Conservation (phyloP, 2,329 filamentous ascomycete species). For the Xylaria sp. region DNA sequence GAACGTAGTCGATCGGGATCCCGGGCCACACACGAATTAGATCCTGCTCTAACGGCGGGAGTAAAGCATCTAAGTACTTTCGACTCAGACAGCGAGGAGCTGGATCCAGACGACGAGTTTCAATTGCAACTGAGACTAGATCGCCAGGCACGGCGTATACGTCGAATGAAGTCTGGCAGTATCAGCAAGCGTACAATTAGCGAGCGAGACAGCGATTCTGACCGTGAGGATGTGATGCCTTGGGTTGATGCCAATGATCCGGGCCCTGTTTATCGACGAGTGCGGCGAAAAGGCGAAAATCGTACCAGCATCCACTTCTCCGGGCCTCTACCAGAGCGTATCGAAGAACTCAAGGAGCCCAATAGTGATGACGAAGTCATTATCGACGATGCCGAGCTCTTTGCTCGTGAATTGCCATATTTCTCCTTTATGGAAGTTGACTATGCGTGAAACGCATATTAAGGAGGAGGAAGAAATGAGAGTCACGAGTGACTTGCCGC, state of each 20-base stretch:
- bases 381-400: constrained; percentile 47
- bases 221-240: constrained; percentile 49
- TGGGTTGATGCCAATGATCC: constrained; percentile 45
- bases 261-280: constrained; percentile 42
- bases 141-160: constrained; percentile 44
- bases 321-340: constrained; percentile 46
- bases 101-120: constrained; percentile 47
- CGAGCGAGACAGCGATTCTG: constrained; percentile 51
- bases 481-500: background rate
- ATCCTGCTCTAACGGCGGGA: constrained; percentile 45
- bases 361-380: constrained; percentile 50
- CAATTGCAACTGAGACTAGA: constrained; percentile 36
- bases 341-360: constrained; percentile 51
- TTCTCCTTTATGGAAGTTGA: constrained; percentile 52
- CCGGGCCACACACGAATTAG: constrained; percentile 45
- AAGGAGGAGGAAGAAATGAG: constrained; percentile 4
- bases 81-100: constrained; percentile 44
- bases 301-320: constrained; percentile 49
- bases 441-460: constrained; percentile 41
- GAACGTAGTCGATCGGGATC: constrained; percentile 46
- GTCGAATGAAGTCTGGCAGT: constrained; percentile 51
- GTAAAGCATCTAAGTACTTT: constrained; percentile 47
- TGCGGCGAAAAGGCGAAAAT: constrained; percentile 49
- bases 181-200: constrained; percentile 53
- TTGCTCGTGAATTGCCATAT: constrained; percentile 49